Evolutionary conservation across 2,329 filamentous ascomycete species (phyloP), one percentile per base, ranked within the genome.

Genomic region (Trichoderma sp.): DNA sequence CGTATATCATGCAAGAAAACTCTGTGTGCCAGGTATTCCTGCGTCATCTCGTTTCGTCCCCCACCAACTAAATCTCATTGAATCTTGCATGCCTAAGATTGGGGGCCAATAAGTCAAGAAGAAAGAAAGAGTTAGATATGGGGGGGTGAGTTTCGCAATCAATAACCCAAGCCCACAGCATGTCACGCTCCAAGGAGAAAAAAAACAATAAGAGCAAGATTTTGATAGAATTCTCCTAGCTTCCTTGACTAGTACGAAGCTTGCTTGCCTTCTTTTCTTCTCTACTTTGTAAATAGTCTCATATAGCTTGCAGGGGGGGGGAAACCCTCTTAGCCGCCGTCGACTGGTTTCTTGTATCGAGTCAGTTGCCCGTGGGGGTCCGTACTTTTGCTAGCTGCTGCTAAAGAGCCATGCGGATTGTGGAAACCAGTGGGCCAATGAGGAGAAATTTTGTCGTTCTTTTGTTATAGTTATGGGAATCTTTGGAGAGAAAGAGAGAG

Each of bases 21-120:
- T n/a, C 39, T 18, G 5, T 18, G n/a, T 13, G 5, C 32, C 32
- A 34, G 32, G 11, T 34, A 34, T n/a, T 18, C 14, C 37, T 18
- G 16, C n/a, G 11, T 49, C 46, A 49, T 49, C 46, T 21, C n/a
- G 54, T 28, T 28, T n/a, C 39, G 6, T 8, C 52, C 63, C 52
- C 63, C 63, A 58, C 63, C 37, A 32, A 54, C 26, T 28, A 30
- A 46, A 46, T 56, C 63, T 58, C 37, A 46, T 8, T 58, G 63
- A 66, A 66, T 58, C 52, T 66, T 28, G 63, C 63, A 58, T 66
- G 52, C 52, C 51, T 58, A 14, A 26, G 46, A 6, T 66, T 66
- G 63, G 54, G 63, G 52, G 37, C 37, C 63, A 54, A 54, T 34
- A 43, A 4, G 39, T n/a, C 3, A 39, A 37, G 34, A 28, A 24